Conservation (phyloP, 805 yeast species). For the Nakazawaea ambrosiae region DNA sequence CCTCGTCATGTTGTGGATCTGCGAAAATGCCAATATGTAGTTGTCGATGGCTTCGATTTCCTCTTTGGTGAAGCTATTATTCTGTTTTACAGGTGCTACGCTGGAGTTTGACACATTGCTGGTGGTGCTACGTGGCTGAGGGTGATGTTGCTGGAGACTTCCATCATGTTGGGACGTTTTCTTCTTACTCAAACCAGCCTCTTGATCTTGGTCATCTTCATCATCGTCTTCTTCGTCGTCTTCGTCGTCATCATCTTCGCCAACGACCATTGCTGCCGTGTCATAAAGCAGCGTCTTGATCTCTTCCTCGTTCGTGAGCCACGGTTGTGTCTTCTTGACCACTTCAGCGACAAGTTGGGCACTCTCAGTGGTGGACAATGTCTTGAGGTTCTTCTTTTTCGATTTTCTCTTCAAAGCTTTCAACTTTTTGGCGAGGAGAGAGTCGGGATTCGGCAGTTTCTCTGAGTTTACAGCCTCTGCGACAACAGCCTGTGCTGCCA, state of each 20-base stretch:
- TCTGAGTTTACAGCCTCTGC: constrained; percentile 20
- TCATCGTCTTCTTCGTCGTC: not conserved
- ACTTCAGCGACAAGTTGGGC: constrained; percentile 10
- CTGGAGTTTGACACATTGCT: too few relatives aligned
- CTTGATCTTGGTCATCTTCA: not conserved
- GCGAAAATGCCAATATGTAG: constrained; percentile 64
- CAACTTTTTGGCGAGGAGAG: too few relatives aligned
- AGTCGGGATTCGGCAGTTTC: too few relatives aligned
- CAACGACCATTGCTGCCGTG: not conserved
- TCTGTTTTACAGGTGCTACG: constrained; percentile 3
- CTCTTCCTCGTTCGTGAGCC: constrained; percentile 2
- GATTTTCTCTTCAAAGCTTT: not conserved
- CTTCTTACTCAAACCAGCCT: not conserved
- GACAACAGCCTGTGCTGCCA: constrained; percentile 13
- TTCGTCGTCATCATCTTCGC: not conserved
- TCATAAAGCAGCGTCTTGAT: not conserved
- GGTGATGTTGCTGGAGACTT: too few relatives aligned
- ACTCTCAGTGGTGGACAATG: constrained; percentile 5
- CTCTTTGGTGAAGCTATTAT: constrained; percentile 44
- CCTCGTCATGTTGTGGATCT: constrained; percentile 52
- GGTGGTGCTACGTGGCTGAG: too few relatives aligned
- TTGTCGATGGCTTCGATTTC: constrained; percentile 69
- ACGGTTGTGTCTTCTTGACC: constrained; percentile 5
- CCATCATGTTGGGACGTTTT: not conserved
- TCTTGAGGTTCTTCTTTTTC: not conserved